A percentile compares a stretch with the other conserved stretches of the same genome.
phyloP scores from a whole-genome alignment of 2,329 filamentous ascomycete species.

The Endothia cerciana region DNA sequence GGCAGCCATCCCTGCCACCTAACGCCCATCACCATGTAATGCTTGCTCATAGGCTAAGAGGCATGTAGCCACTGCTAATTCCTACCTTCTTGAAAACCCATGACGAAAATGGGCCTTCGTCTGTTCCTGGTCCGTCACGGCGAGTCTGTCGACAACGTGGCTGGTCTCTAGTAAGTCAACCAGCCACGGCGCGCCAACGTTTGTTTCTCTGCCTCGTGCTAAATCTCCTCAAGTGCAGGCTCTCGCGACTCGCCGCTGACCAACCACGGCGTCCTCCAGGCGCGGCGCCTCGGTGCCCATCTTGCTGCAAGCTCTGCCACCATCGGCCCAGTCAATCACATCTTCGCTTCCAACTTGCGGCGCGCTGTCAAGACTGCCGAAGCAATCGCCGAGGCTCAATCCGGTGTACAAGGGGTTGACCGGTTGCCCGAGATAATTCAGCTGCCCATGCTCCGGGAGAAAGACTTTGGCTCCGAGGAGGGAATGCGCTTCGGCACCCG shows the following conservation, averaged over 20 bases:
- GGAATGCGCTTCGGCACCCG: slow-evolving; percentile 59
- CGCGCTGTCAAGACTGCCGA: slow-evolving; percentile 74
- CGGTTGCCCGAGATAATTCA: slow-evolving; percentile 38
- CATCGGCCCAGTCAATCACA: slow-evolving; percentile 53
- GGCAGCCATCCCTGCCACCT: not conserved
- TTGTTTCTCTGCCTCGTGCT: slow-evolving; percentile 53
- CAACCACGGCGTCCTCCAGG: slow-evolving; percentile 79
- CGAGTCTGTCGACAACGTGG: slow-evolving; percentile 89
- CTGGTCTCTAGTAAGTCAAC: slow-evolving; percentile 67
- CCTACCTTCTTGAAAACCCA: not conserved
- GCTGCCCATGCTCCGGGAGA: slow-evolving; percentile 65
- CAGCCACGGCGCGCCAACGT: not conserved
- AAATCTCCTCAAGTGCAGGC: slow-evolving; percentile 62
- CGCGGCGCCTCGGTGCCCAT: slow-evolving; percentile 69
- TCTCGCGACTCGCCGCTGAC: slow-evolving; percentile 80
- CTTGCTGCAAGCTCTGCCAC: slow-evolving; percentile 47
- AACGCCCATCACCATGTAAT: slow-evolving; percentile 4
- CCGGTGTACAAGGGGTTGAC: slow-evolving; percentile 15
- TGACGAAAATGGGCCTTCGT: slow-evolving; percentile 46
- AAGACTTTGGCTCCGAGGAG: slow-evolving; percentile 74
- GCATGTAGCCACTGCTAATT: slow-evolving; percentile 1
- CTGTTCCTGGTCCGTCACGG: slow-evolving; percentile 84
- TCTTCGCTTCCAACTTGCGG: slow-evolving; percentile 80
- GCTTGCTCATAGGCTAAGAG: not conserved
- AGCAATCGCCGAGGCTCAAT: slow-evolving; percentile 63